phyloP scores from a whole-genome alignment of 2,329 filamentous ascomycete genomes.

The Penicillium sp. region DNA sequence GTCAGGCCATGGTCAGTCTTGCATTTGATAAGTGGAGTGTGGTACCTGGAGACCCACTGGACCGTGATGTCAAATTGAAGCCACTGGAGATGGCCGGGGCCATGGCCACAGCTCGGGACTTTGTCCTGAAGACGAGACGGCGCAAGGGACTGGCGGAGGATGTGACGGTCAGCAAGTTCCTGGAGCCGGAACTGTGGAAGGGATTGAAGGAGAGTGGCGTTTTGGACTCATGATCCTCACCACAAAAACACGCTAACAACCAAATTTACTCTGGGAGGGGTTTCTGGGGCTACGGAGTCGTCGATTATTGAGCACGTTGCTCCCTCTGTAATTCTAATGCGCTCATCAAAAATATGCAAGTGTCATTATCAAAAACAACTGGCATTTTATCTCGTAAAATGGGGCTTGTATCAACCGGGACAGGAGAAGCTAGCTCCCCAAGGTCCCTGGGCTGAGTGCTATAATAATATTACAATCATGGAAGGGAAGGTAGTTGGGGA shows the following conservation, averaged over 20 bases:
- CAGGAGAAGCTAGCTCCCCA: not conserved
- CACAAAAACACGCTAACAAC: not conserved
- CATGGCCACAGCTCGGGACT: conserved; percentile 89
- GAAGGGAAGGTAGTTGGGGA: not conserved
- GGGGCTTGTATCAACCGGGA: not conserved
- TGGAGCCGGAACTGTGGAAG: conserved; percentile 91
- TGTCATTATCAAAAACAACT: not conserved
- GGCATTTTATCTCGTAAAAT: not conserved
- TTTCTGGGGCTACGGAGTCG: conserved; percentile 13
- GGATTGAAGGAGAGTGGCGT: conserved; percentile 86
- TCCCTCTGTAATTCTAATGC: conserved; percentile 25
- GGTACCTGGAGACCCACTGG: conserved; percentile 91
- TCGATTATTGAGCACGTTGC: conserved; percentile 6
- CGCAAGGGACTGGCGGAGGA: conserved; percentile 95
- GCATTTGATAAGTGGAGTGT: conserved; percentile 97
- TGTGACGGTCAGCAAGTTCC: conserved; percentile 91
- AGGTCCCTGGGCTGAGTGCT: not conserved
- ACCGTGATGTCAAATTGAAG: conserved; percentile 77
- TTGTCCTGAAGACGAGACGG: conserved; percentile 91
- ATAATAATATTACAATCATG: not conserved
- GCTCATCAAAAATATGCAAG: conserved; percentile 3
- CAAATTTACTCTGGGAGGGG: conserved; percentile 7
- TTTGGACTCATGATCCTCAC: conserved; percentile 61
- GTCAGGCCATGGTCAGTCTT: conserved; percentile 83
- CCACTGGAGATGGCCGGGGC: conserved; percentile 85